These are phyloP conservation scores for Rhizopus microsporus DNA, from an alignment of 371 early-diverging fungal genomes.

Conservation along the genomic window DNA sequence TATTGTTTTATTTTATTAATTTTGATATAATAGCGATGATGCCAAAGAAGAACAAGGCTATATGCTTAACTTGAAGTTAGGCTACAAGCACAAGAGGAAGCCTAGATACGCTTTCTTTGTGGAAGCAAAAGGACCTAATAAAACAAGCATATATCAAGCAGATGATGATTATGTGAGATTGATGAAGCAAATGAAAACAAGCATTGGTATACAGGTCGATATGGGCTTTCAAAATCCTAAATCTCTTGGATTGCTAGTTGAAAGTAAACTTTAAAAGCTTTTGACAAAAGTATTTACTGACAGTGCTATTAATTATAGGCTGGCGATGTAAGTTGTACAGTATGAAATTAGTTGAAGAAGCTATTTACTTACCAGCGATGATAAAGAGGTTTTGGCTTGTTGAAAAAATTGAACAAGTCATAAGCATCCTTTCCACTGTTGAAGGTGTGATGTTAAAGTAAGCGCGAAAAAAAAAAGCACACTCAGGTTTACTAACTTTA, in stretches of 20 bases:
- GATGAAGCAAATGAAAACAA: background rate
- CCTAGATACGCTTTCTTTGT: too few species aligned
- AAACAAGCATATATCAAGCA: background rate
- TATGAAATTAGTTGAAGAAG: background rate
- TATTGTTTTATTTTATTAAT: too few species aligned
- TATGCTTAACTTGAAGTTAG: too few species aligned
- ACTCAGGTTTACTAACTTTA: too few species aligned
- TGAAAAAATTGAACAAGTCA: background rate
- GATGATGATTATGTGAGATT: slow-evolving; percentile 5
- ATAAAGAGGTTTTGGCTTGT: background rate
- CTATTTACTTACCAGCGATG: background rate
- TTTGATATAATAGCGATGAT: too few species aligned
- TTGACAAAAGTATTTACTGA: too few species aligned
- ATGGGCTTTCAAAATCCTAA: background rate
- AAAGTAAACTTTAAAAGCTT: background rate
- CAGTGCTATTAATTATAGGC: background rate
- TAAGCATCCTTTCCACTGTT: too few species aligned
- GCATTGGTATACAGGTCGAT: background rate
- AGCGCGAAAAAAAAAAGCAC: too few species aligned
- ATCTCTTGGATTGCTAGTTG: slow-evolving; percentile 1
- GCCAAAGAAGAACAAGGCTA: too few species aligned
- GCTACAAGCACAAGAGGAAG: too few species aligned
- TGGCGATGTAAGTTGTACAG: background rate
- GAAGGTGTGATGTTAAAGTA: too few species aligned
- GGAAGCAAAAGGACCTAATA: slow-evolving; percentile 1